Percentiles rank a stretch among this genome's conserved stretches.
Evolutionary conservation across 129 eudicot species (phyloP).

Genomic region (Flaveria bidentis): DNA sequence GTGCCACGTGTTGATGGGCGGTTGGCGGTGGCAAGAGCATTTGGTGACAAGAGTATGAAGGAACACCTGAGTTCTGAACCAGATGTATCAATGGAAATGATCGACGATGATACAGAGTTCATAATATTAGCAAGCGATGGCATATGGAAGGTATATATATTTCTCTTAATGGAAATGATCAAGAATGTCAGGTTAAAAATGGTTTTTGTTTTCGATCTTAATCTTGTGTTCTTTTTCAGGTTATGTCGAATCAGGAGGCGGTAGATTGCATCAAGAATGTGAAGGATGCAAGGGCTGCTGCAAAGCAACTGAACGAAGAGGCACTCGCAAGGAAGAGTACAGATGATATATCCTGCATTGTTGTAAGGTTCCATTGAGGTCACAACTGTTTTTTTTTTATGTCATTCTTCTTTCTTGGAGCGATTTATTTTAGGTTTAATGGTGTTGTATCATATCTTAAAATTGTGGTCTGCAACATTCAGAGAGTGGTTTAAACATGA

Average conservation of each 20-base stretch:
- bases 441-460: neutral
- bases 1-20: slow-evolving; percentile 98
- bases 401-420: neutral
- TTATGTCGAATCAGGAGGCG: slow-evolving; percentile 92
- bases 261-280: slow-evolving; percentile 68
- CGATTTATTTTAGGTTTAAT: slow-evolving; percentile 1
- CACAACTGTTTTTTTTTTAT: neutral
- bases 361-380: slow-evolving; percentile 68
- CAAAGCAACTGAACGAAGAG: slow-evolving; percentile 70
- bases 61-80: slow-evolving; percentile 94
- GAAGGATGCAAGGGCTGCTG: slow-evolving; percentile 77
- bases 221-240: slow-evolving; percentile 40
- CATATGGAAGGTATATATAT: slow-evolving; percentile 72
- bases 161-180: neutral
- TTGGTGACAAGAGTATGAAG: slow-evolving; percentile 96
- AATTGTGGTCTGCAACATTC: neutral
- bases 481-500: slow-evolving; percentile 6
- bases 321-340: slow-evolving; percentile 83
- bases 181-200: neutral
- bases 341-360: slow-evolving; percentile 95
- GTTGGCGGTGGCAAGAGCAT: slow-evolving; percentile 97
- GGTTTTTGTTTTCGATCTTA: neutral
- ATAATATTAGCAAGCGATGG: slow-evolving; percentile 93
- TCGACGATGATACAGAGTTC: slow-evolving; percentile 64
- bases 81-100: slow-evolving; percentile 48